These are phyloP conservation scores for Suillus cothurnatus DNA, from an alignment of 768 basidiomycete genomes.

Conservation along the genomic window DNA sequence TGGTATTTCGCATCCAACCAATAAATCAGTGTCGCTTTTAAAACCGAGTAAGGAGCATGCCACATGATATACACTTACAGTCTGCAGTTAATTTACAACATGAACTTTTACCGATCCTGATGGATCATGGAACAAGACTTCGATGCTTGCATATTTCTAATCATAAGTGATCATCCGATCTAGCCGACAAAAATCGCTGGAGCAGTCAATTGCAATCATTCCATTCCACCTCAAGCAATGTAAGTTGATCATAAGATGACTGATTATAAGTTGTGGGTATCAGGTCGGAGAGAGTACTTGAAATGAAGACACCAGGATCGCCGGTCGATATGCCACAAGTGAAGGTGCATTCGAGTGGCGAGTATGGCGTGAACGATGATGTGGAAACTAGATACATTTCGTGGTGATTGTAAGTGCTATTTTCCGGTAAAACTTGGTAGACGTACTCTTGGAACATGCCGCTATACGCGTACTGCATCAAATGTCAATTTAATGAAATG, in stretches of 20 bases:
- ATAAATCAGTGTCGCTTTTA: neutral
- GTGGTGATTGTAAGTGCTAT: neutral
- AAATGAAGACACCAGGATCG: neutral
- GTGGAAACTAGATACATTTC: slow-evolving; percentile 4
- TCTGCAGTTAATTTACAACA: neutral
- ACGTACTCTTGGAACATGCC: slow-evolving; percentile 12
- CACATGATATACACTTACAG: neutral
- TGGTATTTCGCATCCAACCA: neutral
- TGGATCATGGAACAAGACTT: neutral
- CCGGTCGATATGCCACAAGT: slow-evolving; percentile 1
- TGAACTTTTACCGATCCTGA: neutral
- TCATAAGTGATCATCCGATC: neutral
- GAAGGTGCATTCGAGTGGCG: slow-evolving; percentile 11
- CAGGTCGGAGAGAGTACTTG: neutral
- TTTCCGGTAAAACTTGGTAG: neutral
- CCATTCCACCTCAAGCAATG: neutral
- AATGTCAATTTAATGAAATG: neutral
- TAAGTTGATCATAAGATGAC: neutral
- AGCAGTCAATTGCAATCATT: neutral
- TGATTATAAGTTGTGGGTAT: neutral
- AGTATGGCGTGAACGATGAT: slow-evolving; percentile 9
- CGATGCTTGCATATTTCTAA: neutral
- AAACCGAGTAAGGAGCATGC: neutral
- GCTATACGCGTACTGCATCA: slow-evolving; percentile 9
- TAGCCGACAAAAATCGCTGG: neutral